A percentile compares a stretch with the other conserved stretches of the same genome.
These are phyloP conservation scores for Ganoderma lingzhi DNA, from an alignment of 1,284 basidiomycete genomes.

Conservation along the genomic window DNA sequence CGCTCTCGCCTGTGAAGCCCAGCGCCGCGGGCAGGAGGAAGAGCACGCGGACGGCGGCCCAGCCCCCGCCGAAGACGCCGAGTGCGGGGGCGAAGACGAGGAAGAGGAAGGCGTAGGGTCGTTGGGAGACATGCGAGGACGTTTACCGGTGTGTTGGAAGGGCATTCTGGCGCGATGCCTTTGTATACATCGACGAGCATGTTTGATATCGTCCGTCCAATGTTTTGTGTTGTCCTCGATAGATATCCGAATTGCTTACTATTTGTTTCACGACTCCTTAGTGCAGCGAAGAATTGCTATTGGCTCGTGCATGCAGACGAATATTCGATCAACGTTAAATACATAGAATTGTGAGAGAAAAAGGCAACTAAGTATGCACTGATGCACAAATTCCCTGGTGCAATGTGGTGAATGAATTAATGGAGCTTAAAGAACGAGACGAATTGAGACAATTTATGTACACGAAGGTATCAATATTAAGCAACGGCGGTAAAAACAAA, in stretches of 20 bases:
- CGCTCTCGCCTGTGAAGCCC: conserved; percentile 37
- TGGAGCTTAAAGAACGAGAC: no score
- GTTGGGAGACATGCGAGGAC: neutral
- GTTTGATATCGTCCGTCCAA: no score
- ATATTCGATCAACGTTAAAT: no score
- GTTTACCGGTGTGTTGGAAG: no score
- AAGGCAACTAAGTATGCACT: neutral
- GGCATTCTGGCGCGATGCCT: no score
- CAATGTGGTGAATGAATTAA: neutral
- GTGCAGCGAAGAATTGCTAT: no score
- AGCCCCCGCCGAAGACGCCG: conserved; percentile 10
- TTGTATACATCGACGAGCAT: no score
- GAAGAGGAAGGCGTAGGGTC: conserved; percentile 29
- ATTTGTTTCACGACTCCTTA: neutral
- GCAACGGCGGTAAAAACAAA: neutral
- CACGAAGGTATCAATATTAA: neutral
- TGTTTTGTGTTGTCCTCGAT: neutral
- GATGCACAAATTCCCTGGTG: neutral
- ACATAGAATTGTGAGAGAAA: neutral
- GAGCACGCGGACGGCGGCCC: conserved; percentile 4
- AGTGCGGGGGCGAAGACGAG: conserved; percentile 26
- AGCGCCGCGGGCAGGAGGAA: conserved; percentile 26
- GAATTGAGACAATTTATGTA: neutral
- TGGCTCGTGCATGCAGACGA: no score
- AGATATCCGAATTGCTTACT: neutral